Conservation (phyloP, 139 green algal genomes). For the Chlorokybus atmophyticus region DNA sequence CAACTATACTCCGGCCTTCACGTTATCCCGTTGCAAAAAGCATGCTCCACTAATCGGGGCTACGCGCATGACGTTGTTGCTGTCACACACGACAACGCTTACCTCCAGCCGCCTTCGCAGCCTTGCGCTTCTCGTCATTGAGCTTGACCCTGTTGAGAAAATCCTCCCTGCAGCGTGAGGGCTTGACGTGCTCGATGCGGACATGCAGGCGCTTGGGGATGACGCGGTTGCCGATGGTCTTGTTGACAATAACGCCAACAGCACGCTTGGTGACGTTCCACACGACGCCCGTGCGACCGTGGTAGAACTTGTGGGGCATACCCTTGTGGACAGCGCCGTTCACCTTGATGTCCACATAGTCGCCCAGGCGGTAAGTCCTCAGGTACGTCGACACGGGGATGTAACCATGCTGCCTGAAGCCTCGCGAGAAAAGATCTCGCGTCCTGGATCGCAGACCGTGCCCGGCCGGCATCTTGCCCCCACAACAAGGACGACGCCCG, state of each 20-base stretch:
- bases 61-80: no score
- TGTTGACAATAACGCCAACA: conserved; percentile 94
- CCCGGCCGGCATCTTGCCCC: conserved; percentile 36
- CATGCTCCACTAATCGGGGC: no score
- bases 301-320: conserved; percentile 98
- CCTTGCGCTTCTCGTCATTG: conserved; percentile 55
- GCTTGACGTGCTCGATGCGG: conserved; percentile 87
- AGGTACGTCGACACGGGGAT: conserved; percentile 85
- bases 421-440: conserved; percentile 71
- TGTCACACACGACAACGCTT: no score
- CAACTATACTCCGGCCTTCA: no score
- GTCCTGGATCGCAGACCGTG: conserved; percentile 73
- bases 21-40: no score
- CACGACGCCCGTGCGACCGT: conserved; percentile 84
- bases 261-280: conserved; percentile 98
- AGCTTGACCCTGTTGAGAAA: conserved; percentile 66
- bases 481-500: not conserved
- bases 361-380: conserved; percentile 83
- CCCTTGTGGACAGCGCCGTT: conserved; percentile 90
- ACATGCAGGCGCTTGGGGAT: conserved; percentile 96
- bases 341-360: conserved; percentile 98
- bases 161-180: conserved; percentile 85
- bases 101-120: not conserved
- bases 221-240: conserved; percentile 74
- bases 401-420: conserved; percentile 72